Conservation (phyloP, 2,329 filamentous ascomycete genomes). For the Colletotrichum sublineola region DNA sequence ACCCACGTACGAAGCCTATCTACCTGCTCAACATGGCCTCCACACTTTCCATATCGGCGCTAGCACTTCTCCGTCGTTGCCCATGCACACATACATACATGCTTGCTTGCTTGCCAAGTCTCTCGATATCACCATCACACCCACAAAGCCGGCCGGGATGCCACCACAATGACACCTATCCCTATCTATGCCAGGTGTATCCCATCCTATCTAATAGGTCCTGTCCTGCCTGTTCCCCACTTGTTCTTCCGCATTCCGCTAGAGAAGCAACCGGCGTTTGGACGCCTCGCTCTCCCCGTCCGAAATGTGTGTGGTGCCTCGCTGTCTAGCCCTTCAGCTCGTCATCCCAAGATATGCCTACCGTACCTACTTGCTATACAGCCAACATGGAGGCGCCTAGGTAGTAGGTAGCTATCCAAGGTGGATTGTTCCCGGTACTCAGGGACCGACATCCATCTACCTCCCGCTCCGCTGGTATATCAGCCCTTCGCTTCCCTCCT, state of each 20-base stretch:
- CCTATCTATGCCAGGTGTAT: no score
- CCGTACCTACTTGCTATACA: no score
- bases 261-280: constrained; percentile 18
- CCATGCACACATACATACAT: not conserved
- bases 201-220: no score
- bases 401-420: no score
- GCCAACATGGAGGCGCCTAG: no score
- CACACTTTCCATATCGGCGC: constrained; percentile 6
- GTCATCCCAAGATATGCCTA: no score
- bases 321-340: constrained; percentile 3
- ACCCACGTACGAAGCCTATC: no score
- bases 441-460: not conserved
- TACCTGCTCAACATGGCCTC: not conserved
- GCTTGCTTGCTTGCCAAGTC: constrained; percentile 18
- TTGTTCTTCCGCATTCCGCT: constrained; percentile 11
- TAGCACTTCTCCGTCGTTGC: constrained; percentile 32
- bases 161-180: not conserved
- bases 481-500: constrained; percentile 8
- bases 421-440: no score
- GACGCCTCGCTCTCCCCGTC: constrained; percentile 13
- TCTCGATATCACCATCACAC: constrained; percentile 29
- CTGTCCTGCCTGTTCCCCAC: constrained; percentile 1
- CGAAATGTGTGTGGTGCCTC: constrained; percentile 10
- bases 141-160: constrained; percentile 13
- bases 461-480: constrained; percentile 17